Evolutionary conservation across 768 basidiomycete species (phyloP), one percentile per base, ranked within the genome.

Genomic region (Leccinellum albellum): DNA sequence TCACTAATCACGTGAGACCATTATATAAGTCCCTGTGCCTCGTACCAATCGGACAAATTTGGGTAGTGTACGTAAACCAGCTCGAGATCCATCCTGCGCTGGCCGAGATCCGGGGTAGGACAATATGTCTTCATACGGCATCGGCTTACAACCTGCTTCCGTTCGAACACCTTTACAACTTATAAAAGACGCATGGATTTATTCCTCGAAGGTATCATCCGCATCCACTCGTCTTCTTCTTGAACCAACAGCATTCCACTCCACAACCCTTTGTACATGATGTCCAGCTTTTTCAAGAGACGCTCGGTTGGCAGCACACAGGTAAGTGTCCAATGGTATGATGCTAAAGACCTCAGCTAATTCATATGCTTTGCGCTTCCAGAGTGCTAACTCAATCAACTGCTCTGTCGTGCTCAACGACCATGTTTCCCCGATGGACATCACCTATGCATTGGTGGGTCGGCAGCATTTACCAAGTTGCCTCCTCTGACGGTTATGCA

Each of bases 231-330:
- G 32, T 46, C 44, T 24, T 42, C 44, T 42, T 21, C 23, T 28
- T 26, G 53, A 52, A 31, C 21, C n/a, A 50, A 57, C 20, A 57
- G 20, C 32, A 13, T 28, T 53, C 32, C 33, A 10, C 21, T 14
- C 1, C 40, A 14, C 45, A 49, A 52, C 48, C 17, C 31, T 29
- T 23, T 23, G 6, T 17, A 21, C 54, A 50, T 54, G 21, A 69
- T 67, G 62, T 59, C 51, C 3, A 54, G 68, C 21, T 50, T 67
- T 15, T 50, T 70, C 50, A 70, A 60, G 58, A 70, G 68, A 53
- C 56, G 55, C 40, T 70, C 66, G 37, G 14, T 60, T 9, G 24
- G 31, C 9, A 70, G 63, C 56, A 53, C 46, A 6, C 69, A 59
- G 62, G 66, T 69, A 49, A 42, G 59, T 50, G 2, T 28, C 20